Evolutionary conservation across 73 alveolate species (phyloP).

Genomic region (Tetrahymena thermophila): DNA sequence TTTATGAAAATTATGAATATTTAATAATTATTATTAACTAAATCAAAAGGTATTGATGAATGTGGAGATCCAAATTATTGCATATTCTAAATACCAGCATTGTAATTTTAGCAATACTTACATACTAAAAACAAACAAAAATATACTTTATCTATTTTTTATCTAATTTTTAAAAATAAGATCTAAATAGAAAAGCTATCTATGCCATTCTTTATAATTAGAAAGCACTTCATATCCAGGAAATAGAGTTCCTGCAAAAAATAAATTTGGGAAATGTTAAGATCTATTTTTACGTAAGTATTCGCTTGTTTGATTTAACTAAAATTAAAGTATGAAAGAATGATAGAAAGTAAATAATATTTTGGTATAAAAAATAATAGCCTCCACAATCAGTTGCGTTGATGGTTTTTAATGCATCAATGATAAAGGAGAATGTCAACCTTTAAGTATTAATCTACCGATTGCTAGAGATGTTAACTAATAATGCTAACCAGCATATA

Average conservation of each 20-base stretch:
- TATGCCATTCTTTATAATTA: neutral
- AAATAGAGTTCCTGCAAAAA: neutral
- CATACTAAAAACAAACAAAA: too few species aligned
- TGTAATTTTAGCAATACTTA: neutral
- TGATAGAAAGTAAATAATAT: neutral
- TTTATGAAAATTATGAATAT: neutral
- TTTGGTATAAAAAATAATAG: neutral
- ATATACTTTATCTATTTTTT: too few species aligned
- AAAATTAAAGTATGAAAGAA: too few species aligned
- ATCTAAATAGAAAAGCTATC: neutral
- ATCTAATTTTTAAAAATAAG: neutral
- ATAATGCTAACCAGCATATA: neutral
- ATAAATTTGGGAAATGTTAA: neutral
- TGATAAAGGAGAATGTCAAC: neutral
- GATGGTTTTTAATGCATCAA: neutral
- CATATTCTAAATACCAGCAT: neutral
- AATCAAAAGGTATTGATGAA: neutral
- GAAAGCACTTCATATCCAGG: neutral
- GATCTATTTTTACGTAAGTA: neutral
- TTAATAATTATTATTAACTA: neutral
- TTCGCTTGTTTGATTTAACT: neutral
- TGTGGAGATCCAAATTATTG: neutral
- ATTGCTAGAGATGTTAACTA: neutral
- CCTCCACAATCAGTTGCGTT: neutral
- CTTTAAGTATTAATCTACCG: neutral